A percentile compares a stretch with the other conserved stretches of the same genome.
Evolutionary conservation across 805 yeast species (phyloP).

Genomic region (Candida cerambycidarum): DNA sequence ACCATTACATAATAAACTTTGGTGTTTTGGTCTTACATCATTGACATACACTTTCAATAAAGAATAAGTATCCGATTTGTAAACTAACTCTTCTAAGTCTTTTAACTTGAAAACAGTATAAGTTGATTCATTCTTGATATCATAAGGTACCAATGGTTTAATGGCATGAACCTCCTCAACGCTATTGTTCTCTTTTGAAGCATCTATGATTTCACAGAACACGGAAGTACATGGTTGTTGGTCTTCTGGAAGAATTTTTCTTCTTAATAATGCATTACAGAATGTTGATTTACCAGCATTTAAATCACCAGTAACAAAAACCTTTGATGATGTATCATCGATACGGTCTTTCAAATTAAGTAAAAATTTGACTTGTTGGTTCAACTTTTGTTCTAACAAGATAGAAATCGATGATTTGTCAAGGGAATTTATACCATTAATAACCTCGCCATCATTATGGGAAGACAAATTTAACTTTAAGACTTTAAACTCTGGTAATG

Average conservation of each 20-base stretch:
- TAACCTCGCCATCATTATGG: slow-evolving; percentile 24
- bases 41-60: slow-evolving; percentile 78
- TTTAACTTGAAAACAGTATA: slow-evolving; percentile 55
- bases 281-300: slow-evolving; percentile 96
- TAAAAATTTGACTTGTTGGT: slow-evolving; percentile 66
- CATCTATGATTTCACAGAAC: slow-evolving; percentile 91
- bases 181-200: slow-evolving; percentile 62
- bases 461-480: slow-evolving; percentile 61
- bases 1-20: slow-evolving; percentile 80
- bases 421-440: slow-evolving; percentile 49
- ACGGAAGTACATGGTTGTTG: slow-evolving; percentile 98
- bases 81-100: slow-evolving; percentile 68
- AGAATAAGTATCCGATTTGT: slow-evolving; percentile 67
- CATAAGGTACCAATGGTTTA: slow-evolving; percentile 53
- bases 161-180: slow-evolving; percentile 94
- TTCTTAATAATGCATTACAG: slow-evolving; percentile 82
- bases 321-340: slow-evolving; percentile 89
- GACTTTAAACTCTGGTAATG: slow-evolving; percentile 50
- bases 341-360: slow-evolving; percentile 74
- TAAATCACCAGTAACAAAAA: slow-evolving; percentile 93
- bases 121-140: slow-evolving; percentile 60
- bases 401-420: slow-evolving; percentile 70
- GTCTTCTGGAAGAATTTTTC: slow-evolving; percentile 85
- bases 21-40: slow-evolving; percentile 66
- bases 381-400: slow-evolving; percentile 66